Evolutionary conservation across 495 filamentous ascomycete species (phyloP).

Genomic region (Penicillium samsonianum): DNA sequence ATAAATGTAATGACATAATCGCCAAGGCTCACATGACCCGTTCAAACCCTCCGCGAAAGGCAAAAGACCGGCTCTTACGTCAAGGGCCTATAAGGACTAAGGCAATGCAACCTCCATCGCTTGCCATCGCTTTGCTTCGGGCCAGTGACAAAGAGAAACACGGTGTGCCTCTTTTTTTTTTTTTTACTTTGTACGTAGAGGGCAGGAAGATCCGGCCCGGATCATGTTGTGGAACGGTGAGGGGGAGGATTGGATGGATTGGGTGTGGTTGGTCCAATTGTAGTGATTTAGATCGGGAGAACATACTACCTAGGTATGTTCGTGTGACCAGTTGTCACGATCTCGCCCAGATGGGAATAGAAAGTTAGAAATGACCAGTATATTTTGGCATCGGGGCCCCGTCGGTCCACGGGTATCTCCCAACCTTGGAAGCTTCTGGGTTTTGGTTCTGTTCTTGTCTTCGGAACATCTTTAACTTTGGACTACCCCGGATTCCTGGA

Average conservation of each 20-base stretch:
- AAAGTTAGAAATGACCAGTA: not conserved
- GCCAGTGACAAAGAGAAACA: constrained; percentile 32
- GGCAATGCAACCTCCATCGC: constrained; percentile 20
- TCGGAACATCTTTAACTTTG: constrained; percentile 2
- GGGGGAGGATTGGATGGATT: constrained; percentile 9
- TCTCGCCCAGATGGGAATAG: too few species aligned
- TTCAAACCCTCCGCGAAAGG: constrained; percentile 10
- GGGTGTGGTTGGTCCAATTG: constrained; percentile 8
- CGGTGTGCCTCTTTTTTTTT: constrained; percentile 4
- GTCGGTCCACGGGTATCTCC: not conserved
- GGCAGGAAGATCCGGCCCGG: constrained; percentile 25
- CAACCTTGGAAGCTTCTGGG: not conserved
- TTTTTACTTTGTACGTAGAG: constrained; percentile 5
- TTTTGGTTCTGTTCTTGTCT: constrained; percentile 7
- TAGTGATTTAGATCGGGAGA: not conserved
- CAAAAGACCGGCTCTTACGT: constrained; percentile 7
- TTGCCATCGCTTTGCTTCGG: constrained; percentile 35
- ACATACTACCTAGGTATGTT: not conserved
- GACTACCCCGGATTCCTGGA: constrained; percentile 42
- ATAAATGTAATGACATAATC: constrained; percentile 13
- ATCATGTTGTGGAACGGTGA: constrained; percentile 17
- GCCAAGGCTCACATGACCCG: constrained; percentile 17
- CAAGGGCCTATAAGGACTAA: constrained; percentile 4
- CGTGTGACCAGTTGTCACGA: constrained; percentile 9
- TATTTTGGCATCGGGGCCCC: constrained; percentile 12